Conservation (phyloP, 2,329 filamentous ascomycete species). For the Colletotrichum lupini region DNA sequence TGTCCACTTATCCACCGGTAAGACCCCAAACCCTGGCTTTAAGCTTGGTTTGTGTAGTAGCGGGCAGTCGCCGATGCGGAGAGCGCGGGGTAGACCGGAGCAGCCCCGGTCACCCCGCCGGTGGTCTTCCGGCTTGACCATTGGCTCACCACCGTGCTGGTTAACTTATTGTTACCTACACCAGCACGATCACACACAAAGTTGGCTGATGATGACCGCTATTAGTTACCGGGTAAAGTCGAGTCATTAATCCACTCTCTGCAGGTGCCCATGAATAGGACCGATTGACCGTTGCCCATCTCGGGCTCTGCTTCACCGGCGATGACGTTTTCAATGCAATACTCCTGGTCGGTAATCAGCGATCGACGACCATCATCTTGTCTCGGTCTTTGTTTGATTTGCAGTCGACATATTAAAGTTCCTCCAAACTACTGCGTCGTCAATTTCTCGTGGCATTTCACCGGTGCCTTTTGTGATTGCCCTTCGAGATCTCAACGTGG, state of each 20-base stretch:
- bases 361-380: background rate
- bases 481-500: background rate
- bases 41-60: background rate
- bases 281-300: conserved; percentile 10
- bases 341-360: background rate
- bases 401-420: background rate
- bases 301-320: conserved; percentile 12
- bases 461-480: background rate
- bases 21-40: background rate
- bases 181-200: background rate
- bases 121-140: background rate
- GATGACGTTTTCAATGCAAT: background rate
- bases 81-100: too few relatives aligned
- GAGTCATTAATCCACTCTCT: conserved; percentile 21
- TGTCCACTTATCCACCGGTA: background rate
- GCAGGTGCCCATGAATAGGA: conserved; percentile 4
- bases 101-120: background rate
- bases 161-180: background rate
- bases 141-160: background rate
- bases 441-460: too few relatives aligned
- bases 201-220: background rate
- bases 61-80: too few relatives aligned
- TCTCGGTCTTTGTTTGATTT: background rate
- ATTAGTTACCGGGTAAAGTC: background rate
- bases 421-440: background rate